phyloP scores from a whole-genome alignment of 495 filamentous ascomycete genomes.

The Clohesyomyces aquaticus region DNA sequence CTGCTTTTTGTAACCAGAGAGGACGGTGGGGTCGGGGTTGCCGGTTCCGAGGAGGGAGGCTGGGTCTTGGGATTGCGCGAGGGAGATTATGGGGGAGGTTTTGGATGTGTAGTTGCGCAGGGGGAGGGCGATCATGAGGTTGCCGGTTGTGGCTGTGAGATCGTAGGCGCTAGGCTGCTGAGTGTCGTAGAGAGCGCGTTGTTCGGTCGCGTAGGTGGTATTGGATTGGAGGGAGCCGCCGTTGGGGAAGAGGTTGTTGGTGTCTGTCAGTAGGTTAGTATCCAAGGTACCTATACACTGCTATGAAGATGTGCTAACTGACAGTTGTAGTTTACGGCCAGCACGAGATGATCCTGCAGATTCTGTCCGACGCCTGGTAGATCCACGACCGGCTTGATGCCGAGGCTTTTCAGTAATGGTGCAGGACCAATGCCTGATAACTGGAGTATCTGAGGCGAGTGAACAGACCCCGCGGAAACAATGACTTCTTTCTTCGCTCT shows the following conservation, averaged over 20 bases:
- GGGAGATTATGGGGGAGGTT: constrained; percentile 7
- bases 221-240: constrained; percentile 23
- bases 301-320: no score
- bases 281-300: no score
- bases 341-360: constrained; percentile 17
- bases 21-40: constrained; percentile 13
- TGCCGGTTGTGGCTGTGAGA: constrained; percentile 12
- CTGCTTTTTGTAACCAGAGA: constrained; percentile 25
- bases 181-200: constrained; percentile 31
- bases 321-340: neutral
- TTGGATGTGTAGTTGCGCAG: constrained; percentile 13
- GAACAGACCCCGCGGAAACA: constrained; percentile 23
- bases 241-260: constrained; percentile 28
- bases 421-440: constrained; percentile 27
- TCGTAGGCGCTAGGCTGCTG: constrained; percentile 22
- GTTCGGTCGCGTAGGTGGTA: constrained; percentile 24
- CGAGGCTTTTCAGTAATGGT: constrained; percentile 7
- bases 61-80: constrained; percentile 16
- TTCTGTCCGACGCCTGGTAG: constrained; percentile 33
- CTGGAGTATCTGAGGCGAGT: constrained; percentile 32
- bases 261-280: no score
- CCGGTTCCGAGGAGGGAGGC: neutral
- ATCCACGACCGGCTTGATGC: constrained; percentile 21
- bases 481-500: constrained; percentile 37
- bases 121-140: constrained; percentile 8